A percentile compares a stretch with the other conserved stretches of the same genome.
phyloP scores from a whole-genome alignment of 495 filamentous ascomycete species.

The Tuber brumale region DNA sequence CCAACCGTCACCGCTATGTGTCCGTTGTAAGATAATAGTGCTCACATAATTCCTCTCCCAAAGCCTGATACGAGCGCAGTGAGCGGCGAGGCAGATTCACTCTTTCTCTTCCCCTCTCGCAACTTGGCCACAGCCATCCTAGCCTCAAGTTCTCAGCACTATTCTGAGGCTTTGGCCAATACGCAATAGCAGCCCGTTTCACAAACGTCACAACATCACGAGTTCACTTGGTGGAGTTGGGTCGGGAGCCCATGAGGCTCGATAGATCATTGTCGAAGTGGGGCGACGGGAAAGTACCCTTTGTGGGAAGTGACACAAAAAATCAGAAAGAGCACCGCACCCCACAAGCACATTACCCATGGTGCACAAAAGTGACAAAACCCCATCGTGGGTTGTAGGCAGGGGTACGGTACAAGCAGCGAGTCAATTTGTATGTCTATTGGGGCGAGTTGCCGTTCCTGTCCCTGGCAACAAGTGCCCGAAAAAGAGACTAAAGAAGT shows the following conservation, averaged over 20 bases:
- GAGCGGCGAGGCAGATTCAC: background rate
- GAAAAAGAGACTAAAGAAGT: no score
- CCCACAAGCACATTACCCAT: background rate
- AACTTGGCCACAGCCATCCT: background rate
- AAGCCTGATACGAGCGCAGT: background rate
- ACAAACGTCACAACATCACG: no score
- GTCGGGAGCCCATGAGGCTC: background rate
- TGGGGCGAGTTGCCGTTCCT: background rate
- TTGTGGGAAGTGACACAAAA: background rate
- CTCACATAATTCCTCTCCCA: background rate
- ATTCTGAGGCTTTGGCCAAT: no score
- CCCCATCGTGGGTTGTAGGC: background rate
- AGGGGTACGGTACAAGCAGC: background rate
- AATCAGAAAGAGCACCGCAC: background rate
- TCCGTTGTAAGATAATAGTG: background rate
- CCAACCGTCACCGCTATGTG: background rate
- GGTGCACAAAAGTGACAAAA: background rate
- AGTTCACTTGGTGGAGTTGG: background rate
- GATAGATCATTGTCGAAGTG: background rate
- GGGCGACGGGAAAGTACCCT: background rate
- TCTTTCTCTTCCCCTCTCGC: background rate
- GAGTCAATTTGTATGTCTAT: background rate
- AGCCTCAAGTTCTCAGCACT: background rate
- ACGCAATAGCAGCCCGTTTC: no score
- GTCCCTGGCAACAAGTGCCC: background rate